phyloP scores from a whole-genome alignment of 2,329 filamentous ascomycete species.

The Catunica adiposa region DNA sequence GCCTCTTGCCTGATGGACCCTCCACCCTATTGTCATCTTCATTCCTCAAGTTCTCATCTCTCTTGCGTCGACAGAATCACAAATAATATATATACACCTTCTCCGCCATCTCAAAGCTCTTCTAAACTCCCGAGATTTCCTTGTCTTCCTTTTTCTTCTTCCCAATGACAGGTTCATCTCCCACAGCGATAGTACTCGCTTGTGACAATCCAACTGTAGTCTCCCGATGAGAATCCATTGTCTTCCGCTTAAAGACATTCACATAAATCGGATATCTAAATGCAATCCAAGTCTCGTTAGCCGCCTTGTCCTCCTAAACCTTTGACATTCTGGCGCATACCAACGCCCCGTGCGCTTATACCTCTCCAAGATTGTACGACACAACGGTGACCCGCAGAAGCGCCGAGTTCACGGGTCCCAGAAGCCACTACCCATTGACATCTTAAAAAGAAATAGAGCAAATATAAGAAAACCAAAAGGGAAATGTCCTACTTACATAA shows the following conservation, averaged over 20 bases:
- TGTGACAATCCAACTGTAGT: constrained; percentile 9
- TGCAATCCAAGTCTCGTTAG: constrained; percentile 1
- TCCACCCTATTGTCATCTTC: neutral
- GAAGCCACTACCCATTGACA: neutral
- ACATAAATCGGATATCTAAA: constrained; percentile 13
- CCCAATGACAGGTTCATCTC: neutral
- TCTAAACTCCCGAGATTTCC: too few species aligned
- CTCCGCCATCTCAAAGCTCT: too few species aligned
- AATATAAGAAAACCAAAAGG: neutral
- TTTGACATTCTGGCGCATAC: neutral
- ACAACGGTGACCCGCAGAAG: neutral
- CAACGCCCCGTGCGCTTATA: neutral
- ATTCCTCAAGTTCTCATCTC: neutral
- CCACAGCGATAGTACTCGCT: constrained; percentile 6
- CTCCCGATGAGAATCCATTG: constrained; percentile 12
- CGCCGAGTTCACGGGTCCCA: neutral
- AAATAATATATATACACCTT: too few species aligned
- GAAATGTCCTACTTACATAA: constrained; percentile 12
- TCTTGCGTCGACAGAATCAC: too few species aligned
- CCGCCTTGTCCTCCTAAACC: neutral
- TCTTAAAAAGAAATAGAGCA: neutral
- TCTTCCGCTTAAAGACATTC: constrained; percentile 12
- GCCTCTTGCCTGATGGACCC: too few species aligned
- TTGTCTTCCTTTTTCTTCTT: neutral
- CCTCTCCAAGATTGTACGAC: neutral